These are phyloP conservation scores for Pugionium dolabratum DNA, from an alignment of 345 rosid species.

Conservation along the genomic window DNA sequence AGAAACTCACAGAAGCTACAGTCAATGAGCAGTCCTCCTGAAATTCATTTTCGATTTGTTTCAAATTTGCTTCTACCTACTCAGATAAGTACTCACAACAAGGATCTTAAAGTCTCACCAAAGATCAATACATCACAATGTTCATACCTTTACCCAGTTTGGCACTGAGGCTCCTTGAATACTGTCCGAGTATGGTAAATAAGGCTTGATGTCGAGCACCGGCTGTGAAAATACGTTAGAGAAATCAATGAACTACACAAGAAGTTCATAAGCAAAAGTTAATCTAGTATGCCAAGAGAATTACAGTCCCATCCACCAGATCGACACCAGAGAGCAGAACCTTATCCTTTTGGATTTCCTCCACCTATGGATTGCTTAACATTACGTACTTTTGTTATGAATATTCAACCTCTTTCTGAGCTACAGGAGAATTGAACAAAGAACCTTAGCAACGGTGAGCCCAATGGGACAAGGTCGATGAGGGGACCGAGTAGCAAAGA, in stretches of 20 bases:
- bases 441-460: slow-evolving; percentile 89
- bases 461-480: slow-evolving; percentile 95
- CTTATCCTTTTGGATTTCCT: slow-evolving; percentile 65
- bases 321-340: slow-evolving; percentile 88
- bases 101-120: slow-evolving; percentile 11
- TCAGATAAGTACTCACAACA: slow-evolving; percentile 10
- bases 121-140: background rate
- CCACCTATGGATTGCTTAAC: slow-evolving; percentile 52
- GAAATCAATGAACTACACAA: slow-evolving; percentile 4
- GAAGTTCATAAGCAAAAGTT: background rate
- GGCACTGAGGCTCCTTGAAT: slow-evolving; percentile 73
- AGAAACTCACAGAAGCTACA: slow-evolving; percentile 70
- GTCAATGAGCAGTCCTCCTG: slow-evolving; percentile 68
- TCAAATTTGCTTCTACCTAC: slow-evolving; percentile 2
- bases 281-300: slow-evolving; percentile 29
- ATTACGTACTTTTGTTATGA: background rate
- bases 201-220: slow-evolving; percentile 83
- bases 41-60: slow-evolving; percentile 7
- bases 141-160: slow-evolving; percentile 72
- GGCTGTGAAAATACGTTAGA: slow-evolving; percentile 57
- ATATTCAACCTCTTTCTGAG: background rate
- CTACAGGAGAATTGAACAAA: background rate
- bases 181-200: slow-evolving; percentile 84
- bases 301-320: slow-evolving; percentile 95
- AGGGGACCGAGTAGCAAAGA: slow-evolving; percentile 87